Percentiles rank a stretch among this genome's conserved stretches.
Conservation (phyloP, 345 rosid species). For the Ceriops tagal region DNA sequence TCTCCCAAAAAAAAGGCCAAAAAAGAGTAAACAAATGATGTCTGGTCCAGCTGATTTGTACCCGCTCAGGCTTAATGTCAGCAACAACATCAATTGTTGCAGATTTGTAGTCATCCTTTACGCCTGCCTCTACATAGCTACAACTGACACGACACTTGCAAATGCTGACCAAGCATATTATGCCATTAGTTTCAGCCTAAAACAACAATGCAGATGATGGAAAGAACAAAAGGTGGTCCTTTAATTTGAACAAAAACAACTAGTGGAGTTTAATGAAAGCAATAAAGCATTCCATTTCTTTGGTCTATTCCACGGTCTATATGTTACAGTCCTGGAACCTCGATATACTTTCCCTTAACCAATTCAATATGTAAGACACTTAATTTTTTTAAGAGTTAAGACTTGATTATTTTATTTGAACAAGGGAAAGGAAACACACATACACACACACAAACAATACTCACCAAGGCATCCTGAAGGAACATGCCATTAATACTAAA, state of each 20-base stretch:
- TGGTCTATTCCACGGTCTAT: no score
- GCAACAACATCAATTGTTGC: conserved; percentile 77
- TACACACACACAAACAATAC: no score
- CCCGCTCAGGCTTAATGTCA: conserved; percentile 70
- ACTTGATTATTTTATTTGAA: no score
- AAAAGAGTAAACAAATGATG: neutral
- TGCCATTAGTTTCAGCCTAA: neutral
- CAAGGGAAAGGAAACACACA: no score
- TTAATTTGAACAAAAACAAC: neutral
- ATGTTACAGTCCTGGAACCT: no score
- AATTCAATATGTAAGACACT: no score
- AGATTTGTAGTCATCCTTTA: conserved; percentile 38
- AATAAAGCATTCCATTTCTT: no score
- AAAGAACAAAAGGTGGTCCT: neutral
- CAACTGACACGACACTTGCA: conserved; percentile 58
- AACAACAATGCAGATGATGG: neutral
- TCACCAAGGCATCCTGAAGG: no score
- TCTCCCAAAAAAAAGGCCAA: conserved; percentile 3
- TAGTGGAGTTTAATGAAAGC: no score
- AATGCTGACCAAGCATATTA: conserved; percentile 27
- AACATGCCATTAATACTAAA: no score
- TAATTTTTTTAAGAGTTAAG: no score
- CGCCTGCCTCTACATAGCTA: conserved; percentile 54
- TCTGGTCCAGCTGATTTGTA: conserved; percentile 14
- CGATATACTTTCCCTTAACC: no score